Conservation (phyloP, 2,329 filamentous ascomycete genomes). For the Claviceps monticola region DNA sequence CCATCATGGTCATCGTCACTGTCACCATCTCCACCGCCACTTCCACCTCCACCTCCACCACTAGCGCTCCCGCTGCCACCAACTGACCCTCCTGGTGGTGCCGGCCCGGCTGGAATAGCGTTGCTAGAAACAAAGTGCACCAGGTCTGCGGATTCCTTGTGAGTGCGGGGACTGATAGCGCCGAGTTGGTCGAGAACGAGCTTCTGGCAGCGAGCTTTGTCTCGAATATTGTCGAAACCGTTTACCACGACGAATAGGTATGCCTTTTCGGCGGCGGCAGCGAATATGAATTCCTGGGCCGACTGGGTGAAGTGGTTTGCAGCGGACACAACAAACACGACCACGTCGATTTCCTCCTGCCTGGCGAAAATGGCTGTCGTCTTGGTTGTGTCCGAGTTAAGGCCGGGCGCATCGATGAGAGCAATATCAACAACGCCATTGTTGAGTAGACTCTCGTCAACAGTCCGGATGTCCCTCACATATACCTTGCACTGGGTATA, state of each 20-base stretch:
- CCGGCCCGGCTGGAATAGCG: slow-evolving; percentile 63
- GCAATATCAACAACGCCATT: slow-evolving; percentile 98
- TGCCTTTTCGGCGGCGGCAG: slow-evolving; percentile 89
- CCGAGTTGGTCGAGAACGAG: slow-evolving; percentile 85
- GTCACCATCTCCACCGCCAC: slow-evolving; percentile 43
- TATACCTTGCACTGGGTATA: slow-evolving; percentile 97
- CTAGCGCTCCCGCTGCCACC: slow-evolving; percentile 41
- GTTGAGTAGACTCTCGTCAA: slow-evolving; percentile 88
- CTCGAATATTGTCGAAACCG: slow-evolving; percentile 84
- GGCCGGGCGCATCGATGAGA: slow-evolving; percentile 85
- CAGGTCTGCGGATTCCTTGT: slow-evolving; percentile 81
- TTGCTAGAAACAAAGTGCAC: slow-evolving; percentile 98
- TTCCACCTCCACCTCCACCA: slow-evolving; percentile 31
- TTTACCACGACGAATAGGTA: slow-evolving; percentile 99
- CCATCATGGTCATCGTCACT: slow-evolving; percentile 41
- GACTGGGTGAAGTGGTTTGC: slow-evolving; percentile 97
- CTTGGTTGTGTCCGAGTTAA: slow-evolving; percentile 93
- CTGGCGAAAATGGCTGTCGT: slow-evolving; percentile 94
- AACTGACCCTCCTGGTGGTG: slow-evolving; percentile 40
- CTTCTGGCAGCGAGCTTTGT: slow-evolving; percentile 82
- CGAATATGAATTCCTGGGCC: slow-evolving; percentile 94
- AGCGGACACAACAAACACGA: slow-evolving; percentile 94
- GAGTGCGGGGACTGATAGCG: slow-evolving; percentile 78
- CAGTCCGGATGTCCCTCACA: slow-evolving; percentile 73
- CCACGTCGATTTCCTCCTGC: slow-evolving; percentile 97